phyloP scores from a whole-genome alignment of 2,329 filamentous ascomycete genomes.

The Pseudogymnoascus sp. region DNA sequence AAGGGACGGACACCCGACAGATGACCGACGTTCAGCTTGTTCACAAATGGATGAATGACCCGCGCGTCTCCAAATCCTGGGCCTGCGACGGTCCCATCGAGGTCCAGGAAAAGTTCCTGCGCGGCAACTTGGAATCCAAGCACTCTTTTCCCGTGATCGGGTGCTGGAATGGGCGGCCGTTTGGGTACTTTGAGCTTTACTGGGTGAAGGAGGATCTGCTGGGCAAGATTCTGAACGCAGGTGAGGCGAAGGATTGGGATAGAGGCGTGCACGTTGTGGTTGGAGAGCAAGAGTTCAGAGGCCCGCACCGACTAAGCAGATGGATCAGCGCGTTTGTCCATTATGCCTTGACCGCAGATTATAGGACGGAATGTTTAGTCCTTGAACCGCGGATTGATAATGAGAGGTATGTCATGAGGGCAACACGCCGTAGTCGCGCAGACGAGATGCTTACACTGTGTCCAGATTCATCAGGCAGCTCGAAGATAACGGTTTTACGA shows the following conservation, averaged over 20 bases:
- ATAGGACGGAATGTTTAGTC: slow-evolving; percentile 72
- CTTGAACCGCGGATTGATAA: slow-evolving; percentile 92
- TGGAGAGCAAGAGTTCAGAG: slow-evolving; percentile 86
- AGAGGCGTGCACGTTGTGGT: slow-evolving; percentile 82
- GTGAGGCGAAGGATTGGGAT: slow-evolving; percentile 69
- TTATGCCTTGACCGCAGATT: slow-evolving; percentile 69
- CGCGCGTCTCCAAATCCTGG: slow-evolving; percentile 82
- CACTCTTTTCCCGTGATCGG: slow-evolving; percentile 89
- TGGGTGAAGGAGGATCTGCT: slow-evolving; percentile 92
- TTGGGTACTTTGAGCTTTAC: slow-evolving; percentile 96
- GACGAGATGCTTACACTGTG: slow-evolving; percentile 33
- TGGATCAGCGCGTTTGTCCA: slow-evolving; percentile 89
- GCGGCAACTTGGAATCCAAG: slow-evolving; percentile 51
- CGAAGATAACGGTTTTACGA: slow-evolving; percentile 68
- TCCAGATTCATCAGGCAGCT: slow-evolving; percentile 59
- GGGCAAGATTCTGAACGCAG: slow-evolving; percentile 56
- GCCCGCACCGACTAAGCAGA: slow-evolving; percentile 62
- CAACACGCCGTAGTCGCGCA: too few species aligned
- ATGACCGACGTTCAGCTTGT: slow-evolving; percentile 59
- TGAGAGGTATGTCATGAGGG: slow-evolving; percentile 53
- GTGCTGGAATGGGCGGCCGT: slow-evolving; percentile 89
- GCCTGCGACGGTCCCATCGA: slow-evolving; percentile 50
- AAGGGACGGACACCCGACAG: slow-evolving; percentile 17
- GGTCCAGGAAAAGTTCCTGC: slow-evolving; percentile 61
- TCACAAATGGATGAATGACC: slow-evolving; percentile 80